Conservation (phyloP, 2,329 filamentous ascomycete genomes). For the Ascochyta lentis region DNA sequence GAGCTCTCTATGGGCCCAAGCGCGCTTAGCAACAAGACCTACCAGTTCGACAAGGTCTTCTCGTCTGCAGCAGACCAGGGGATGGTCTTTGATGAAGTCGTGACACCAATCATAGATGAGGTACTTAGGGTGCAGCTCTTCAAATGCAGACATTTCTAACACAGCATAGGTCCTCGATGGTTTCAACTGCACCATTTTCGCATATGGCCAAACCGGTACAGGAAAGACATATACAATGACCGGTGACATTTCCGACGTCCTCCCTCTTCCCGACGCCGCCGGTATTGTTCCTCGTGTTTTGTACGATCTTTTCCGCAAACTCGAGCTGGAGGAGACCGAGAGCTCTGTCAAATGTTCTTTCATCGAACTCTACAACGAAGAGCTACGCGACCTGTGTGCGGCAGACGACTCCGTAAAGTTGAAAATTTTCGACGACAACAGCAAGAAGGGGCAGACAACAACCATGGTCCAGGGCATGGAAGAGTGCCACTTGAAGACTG, state of each 20-base stretch:
- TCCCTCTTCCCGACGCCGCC: conserved; percentile 86
- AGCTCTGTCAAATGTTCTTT: conserved; percentile 97
- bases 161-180: conserved; percentile 79
- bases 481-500: conserved; percentile 88
- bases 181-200: conserved; percentile 98
- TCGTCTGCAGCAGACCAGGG: conserved; percentile 92
- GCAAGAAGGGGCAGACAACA: conserved; percentile 80
- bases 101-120: conserved; percentile 90
- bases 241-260: conserved; percentile 92
- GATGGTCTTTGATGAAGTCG: conserved; percentile 95
- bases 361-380: conserved; percentile 98
- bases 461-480: conserved; percentile 98
- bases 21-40: conserved; percentile 93
- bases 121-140: conserved; percentile 54
- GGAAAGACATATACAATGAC: conserved; percentile 99
- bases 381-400: conserved; percentile 87
- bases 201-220: conserved; percentile 96
- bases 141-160: conserved; percentile 10
- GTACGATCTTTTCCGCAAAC: conserved; percentile 82
- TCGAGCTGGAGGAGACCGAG: conserved; percentile 78
- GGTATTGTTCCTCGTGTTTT: conserved; percentile 94
- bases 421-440: conserved; percentile 91
- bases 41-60: conserved; percentile 96
- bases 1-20: conserved; percentile 92
- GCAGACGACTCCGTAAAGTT: conserved; percentile 82